Evolutionary conservation across 495 filamentous ascomycete genomes (phyloP).

Genomic region (Xylaria grammica): DNA sequence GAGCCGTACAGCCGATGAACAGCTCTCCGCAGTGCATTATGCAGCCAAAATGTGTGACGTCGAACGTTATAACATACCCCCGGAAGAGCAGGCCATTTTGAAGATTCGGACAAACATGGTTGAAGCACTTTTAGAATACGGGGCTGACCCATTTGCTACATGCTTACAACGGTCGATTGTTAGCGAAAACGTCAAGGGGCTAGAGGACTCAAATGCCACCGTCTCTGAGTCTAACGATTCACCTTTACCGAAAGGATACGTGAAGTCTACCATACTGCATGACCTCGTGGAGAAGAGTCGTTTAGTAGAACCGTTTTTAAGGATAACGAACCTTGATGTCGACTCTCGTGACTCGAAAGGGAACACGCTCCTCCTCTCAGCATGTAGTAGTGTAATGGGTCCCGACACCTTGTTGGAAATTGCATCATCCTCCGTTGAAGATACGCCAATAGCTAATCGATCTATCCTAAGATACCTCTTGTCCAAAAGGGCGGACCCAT

Average conservation of each 20-base stretch:
- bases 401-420: background rate
- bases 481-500: constrained; percentile 19
- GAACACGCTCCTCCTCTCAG: constrained; percentile 28
- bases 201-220: background rate
- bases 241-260: background rate
- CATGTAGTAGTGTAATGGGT: background rate
- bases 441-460: background rate
- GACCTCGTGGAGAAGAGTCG: constrained; percentile 13
- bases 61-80: background rate
- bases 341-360: constrained; percentile 25
- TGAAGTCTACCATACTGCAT: constrained; percentile 27
- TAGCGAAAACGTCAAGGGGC: background rate
- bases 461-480: constrained; percentile 22
- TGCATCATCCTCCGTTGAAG: background rate
- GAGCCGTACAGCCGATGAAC: background rate
- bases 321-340: constrained; percentile 7
- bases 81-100: constrained; percentile 26
- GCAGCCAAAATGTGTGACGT: background rate
- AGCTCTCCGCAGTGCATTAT: background rate
- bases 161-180: background rate
- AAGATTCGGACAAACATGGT: constrained; percentile 50
- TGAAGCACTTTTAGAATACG: constrained; percentile 28
- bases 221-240: background rate
- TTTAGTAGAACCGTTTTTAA: constrained; percentile 23
- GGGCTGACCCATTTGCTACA: constrained; percentile 27